A percentile compares a stretch with the other conserved stretches of the same genome.
These are phyloP conservation scores for Pterulicium gracile DNA, from an alignment of 1,284 basidiomycete species.

Conservation along the genomic window DNA sequence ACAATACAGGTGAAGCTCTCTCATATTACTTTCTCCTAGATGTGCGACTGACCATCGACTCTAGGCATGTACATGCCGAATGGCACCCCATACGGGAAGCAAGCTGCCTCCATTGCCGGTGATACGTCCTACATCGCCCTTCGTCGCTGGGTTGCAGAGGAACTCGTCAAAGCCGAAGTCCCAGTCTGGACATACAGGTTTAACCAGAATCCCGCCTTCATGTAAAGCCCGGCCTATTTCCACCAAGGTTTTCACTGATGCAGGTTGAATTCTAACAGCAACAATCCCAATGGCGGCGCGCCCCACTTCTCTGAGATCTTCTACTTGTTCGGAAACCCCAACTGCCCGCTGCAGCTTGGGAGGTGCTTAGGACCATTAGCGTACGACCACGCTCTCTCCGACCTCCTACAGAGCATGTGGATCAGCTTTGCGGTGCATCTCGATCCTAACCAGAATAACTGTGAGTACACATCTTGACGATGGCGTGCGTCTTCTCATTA, in stretches of 20 bases:
- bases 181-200: background rate
- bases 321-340: background rate
- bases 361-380: background rate
- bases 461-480: too few species aligned
- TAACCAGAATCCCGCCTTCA: background rate
- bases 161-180: background rate
- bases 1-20: background rate
- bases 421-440: background rate
- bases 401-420: background rate
- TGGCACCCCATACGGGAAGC: background rate
- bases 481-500: too few species aligned
- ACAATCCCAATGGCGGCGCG: background rate
- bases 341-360: background rate
- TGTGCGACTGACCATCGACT: too few species aligned
- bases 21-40: too few species aligned
- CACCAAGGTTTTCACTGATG: background rate
- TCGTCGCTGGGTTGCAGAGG: background rate
- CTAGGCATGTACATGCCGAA: background rate
- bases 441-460: background rate
- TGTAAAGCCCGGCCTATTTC: background rate
- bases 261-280: background rate
- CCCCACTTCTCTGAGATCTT: background rate
- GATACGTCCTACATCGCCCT: background rate
- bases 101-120: background rate
- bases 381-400: background rate